Conservation (phyloP, 2,329 filamentous ascomycete species). For the Aspergillus fumigatus region DNA sequence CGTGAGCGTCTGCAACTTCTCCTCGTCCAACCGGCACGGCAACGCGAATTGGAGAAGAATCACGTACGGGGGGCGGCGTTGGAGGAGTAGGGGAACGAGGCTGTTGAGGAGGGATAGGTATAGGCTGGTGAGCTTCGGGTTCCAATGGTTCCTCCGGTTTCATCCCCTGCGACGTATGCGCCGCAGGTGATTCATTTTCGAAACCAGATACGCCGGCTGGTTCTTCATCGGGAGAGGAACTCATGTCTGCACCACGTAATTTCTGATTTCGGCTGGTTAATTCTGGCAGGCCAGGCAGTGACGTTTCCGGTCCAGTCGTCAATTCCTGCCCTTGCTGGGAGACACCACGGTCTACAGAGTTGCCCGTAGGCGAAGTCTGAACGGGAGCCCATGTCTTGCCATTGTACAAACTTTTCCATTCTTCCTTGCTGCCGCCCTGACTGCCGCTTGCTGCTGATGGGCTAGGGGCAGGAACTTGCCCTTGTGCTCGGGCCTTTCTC, state of each 20-base stretch:
- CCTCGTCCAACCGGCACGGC: constrained; percentile 77
- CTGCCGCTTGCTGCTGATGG: constrained; percentile 38
- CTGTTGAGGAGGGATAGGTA: constrained; percentile 39
- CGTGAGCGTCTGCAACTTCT: constrained; percentile 37
- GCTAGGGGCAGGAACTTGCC: constrained; percentile 46
- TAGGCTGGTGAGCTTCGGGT: constrained; percentile 27
- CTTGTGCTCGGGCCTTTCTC: constrained; percentile 81
- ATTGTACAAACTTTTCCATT: constrained; percentile 87
- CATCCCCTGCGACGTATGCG: constrained; percentile 52
- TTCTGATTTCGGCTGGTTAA: constrained; percentile 77
- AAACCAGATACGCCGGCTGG: constrained; percentile 63
- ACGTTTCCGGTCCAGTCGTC: constrained; percentile 47
- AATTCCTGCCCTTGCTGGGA: constrained; percentile 53
- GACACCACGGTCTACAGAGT: constrained; percentile 50
- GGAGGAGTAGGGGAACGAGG: constrained; percentile 49
- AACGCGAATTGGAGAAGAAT: constrained; percentile 74
- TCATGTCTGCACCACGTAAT: constrained; percentile 59
- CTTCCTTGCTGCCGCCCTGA: constrained; percentile 62
- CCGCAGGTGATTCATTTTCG: constrained; percentile 69
- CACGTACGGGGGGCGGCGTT: constrained; percentile 44
- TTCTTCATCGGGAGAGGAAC: constrained; percentile 51
- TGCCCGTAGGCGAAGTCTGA: constrained; percentile 66
- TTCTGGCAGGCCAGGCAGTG: constrained; percentile 60
- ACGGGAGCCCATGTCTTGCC: constrained; percentile 90
- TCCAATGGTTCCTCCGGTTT: constrained; percentile 46